Evolutionary conservation across 2,329 filamentous ascomycete species (phyloP).

Genomic region (Didymella exigua): DNA sequence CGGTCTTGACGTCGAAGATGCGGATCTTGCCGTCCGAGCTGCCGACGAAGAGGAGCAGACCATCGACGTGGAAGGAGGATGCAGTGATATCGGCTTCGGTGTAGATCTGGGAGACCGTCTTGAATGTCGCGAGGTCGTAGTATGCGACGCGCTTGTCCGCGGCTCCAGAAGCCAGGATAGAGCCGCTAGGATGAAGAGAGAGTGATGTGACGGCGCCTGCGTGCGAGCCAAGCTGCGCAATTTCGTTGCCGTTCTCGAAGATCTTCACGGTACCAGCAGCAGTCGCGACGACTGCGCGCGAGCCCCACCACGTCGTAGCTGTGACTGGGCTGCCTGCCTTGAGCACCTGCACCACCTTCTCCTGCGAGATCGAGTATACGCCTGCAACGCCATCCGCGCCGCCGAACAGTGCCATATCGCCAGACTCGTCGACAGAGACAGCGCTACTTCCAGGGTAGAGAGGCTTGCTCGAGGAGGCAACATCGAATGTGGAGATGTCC

Average conservation of each 20-base stretch:
- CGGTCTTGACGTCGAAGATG: constrained; percentile 84
- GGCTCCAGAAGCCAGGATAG: constrained; percentile 84
- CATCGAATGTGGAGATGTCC: constrained; percentile 66
- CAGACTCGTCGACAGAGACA: constrained; percentile 63
- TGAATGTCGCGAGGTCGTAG: constrained; percentile 75
- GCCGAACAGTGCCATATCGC: constrained; percentile 73
- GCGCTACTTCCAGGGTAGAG: constrained; percentile 64
- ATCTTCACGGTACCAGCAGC: constrained; percentile 79
- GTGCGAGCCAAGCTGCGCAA: constrained; percentile 77
- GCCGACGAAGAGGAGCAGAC: constrained; percentile 88
- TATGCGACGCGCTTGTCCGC: constrained; percentile 91
- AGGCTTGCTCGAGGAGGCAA: constrained; percentile 60
- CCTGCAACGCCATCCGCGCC: constrained; percentile 76
- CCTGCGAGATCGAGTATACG: constrained; percentile 77
- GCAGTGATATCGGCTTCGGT: constrained; percentile 77
- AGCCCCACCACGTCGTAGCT: constrained; percentile 67
- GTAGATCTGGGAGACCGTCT: constrained; percentile 77
- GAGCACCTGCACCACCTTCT: constrained; percentile 73
- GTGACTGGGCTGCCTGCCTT: constrained; percentile 70
- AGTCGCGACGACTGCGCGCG: constrained; percentile 74
- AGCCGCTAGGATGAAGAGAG: constrained; percentile 79
- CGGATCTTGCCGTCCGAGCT: constrained; percentile 81
- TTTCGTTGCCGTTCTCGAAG: constrained; percentile 72
- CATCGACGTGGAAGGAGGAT: constrained; percentile 91
- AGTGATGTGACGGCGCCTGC: constrained; percentile 79